These are phyloP conservation scores for Cryptococcus sp. DNA, from an alignment of 1,284 basidiomycete genomes.

Conservation along the genomic window DNA sequence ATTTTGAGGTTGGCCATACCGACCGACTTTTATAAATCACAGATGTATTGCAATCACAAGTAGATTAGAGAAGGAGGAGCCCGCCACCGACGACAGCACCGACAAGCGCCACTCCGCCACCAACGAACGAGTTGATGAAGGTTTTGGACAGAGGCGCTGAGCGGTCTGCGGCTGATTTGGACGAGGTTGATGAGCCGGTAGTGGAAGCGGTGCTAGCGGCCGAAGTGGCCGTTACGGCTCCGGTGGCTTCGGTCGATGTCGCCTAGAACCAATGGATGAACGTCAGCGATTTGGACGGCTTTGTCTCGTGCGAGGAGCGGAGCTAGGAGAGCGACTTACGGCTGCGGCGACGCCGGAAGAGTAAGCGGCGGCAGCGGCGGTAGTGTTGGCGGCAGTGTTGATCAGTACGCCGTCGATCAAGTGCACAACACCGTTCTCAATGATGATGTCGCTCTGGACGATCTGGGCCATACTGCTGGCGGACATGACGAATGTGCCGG, in stretches of 20 bases:
- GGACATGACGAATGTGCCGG: conserved; percentile 64
- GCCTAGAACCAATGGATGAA: conserved; percentile 6
- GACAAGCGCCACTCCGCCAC: conserved; percentile 22
- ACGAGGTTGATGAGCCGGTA: conserved; percentile 7
- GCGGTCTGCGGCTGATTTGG: conserved; percentile 19
- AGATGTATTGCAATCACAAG: too few species aligned
- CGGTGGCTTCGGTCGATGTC: conserved; percentile 26
- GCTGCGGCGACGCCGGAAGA: conserved; percentile 34
- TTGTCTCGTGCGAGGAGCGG: background rate
- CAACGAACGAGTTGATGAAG: conserved; percentile 20
- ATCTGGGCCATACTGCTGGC: conserved; percentile 63
- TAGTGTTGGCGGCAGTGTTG: conserved; percentile 59
- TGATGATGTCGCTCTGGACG: conserved; percentile 65
- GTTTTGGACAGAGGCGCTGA: conserved; percentile 10
- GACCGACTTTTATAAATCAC: background rate
- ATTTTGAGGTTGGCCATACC: too few species aligned
- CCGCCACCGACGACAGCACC: conserved; percentile 30
- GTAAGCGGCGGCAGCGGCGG: conserved; percentile 64
- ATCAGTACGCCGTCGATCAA: conserved; percentile 66
- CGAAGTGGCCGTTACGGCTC: conserved; percentile 32
- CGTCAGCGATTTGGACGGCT: background rate
- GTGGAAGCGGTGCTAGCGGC: conserved; percentile 14
- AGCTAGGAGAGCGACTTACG: conserved; percentile 6
- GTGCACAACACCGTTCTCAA: conserved; percentile 72
- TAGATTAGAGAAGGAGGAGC: conserved; percentile 25